Percentiles rank a stretch among this genome's conserved stretches.
These are phyloP conservation scores for Berberis thunbergii DNA, from an alignment of 164 flowering plant genomes.

Conservation along the genomic window DNA sequence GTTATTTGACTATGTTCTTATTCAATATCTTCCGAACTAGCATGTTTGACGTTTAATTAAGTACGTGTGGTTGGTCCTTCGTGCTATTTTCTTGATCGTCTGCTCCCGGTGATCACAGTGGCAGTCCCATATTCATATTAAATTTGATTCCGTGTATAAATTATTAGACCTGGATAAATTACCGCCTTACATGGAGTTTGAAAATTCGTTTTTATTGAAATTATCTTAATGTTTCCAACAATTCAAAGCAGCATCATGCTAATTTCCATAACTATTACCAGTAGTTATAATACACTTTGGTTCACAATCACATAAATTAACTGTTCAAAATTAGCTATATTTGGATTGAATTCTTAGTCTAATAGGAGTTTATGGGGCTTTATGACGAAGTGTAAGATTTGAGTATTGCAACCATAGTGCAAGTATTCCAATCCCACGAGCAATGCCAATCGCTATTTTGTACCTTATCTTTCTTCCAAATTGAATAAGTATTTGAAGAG, in stretches of 20 bases:
- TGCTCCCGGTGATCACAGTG: no score
- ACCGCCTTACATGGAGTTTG: conserved; percentile 20
- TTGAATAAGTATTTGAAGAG: neutral
- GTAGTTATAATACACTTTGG: conserved; percentile 32
- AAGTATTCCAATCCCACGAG: conserved; percentile 37
- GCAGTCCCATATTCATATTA: conserved; percentile 11
- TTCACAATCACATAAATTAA: conserved; percentile 23
- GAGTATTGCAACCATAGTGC: conserved; percentile 36
- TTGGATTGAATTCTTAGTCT: conserved; percentile 27
- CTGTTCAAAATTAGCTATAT: conserved; percentile 39
- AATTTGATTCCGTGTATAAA: conserved; percentile 17
- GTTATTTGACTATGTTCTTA: no score
- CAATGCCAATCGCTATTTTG: conserved; percentile 29
- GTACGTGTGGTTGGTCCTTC: conserved; percentile 12
- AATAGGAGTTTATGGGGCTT: conserved; percentile 39
- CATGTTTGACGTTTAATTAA: no score
- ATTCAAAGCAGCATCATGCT: conserved; percentile 39
- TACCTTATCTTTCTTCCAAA: conserved; percentile 22
- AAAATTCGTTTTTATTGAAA: conserved; percentile 4
- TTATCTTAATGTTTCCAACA: conserved; percentile 33
- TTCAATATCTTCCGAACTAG: no score
- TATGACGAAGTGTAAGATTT: conserved; percentile 37
- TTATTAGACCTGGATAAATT: conserved; percentile 39
- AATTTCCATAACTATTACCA: conserved; percentile 43
- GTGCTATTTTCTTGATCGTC: conserved; percentile 16